These are phyloP conservation scores for Geotrichum ghanense DNA, from an alignment of 805 yeast genomes.

Conservation along the genomic window DNA sequence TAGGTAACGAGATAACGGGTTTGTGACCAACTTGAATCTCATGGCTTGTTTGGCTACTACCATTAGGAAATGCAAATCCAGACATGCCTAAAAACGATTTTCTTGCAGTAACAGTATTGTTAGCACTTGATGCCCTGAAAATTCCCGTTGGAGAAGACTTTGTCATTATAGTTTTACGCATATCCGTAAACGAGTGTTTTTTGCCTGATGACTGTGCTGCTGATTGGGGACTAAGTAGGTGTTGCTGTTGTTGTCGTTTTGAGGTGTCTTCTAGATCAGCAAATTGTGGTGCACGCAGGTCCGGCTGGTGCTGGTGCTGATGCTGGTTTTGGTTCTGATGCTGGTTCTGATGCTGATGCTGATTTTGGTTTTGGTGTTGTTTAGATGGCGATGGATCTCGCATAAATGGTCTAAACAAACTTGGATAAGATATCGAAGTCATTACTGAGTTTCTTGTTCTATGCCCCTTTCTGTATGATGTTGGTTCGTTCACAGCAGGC, in stretches of 20 bases:
- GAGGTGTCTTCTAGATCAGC: not conserved
- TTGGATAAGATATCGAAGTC: constrained; percentile 8
- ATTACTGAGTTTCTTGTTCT: constrained; percentile 4
- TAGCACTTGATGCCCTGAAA: not conserved
- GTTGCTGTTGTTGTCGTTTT: too few relatives aligned
- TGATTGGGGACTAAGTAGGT: not conserved
- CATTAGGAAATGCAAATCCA: constrained; percentile 3
- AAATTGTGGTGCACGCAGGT: too few relatives aligned
- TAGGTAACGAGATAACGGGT: constrained; percentile 45
- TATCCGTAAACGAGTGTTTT: not conserved
- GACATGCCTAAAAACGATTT: not conserved
- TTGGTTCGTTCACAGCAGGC: not conserved
- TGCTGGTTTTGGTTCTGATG: too few relatives aligned
- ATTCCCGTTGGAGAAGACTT: not conserved
- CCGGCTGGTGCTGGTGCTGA: too few relatives aligned
- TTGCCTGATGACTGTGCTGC: not conserved
- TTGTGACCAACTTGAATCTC: constrained; percentile 25
- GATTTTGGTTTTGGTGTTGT: not conserved
- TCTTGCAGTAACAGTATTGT: not conserved
- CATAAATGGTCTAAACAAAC: not conserved
- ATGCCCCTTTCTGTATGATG: not conserved
- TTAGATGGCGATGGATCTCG: not conserved
- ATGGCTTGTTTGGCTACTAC: constrained; percentile 3
- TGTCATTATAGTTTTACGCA: not conserved
- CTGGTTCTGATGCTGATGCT: too few relatives aligned